Conservation (phyloP, 495 filamentous ascomycete genomes). For the Lepraria neglecta region DNA sequence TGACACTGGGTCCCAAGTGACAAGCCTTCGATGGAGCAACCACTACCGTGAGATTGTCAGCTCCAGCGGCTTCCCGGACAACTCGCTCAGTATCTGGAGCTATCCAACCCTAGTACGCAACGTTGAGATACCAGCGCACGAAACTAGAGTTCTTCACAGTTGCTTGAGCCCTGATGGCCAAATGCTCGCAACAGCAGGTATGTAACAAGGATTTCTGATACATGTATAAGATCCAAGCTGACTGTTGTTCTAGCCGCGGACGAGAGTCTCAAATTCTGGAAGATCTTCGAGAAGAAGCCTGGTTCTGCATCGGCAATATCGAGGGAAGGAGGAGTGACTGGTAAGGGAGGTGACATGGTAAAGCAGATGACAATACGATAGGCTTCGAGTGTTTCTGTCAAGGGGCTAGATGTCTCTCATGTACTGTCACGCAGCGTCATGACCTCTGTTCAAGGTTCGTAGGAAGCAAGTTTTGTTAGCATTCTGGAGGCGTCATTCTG, state of each 20-base stretch:
- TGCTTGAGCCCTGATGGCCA: slow-evolving; percentile 93
- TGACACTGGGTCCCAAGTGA: slow-evolving; percentile 95
- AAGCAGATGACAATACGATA: slow-evolving; percentile 97
- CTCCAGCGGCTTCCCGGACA: slow-evolving; percentile 96
- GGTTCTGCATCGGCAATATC: slow-evolving; percentile 54
- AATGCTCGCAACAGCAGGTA: slow-evolving; percentile 86
- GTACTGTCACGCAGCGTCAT: slow-evolving; percentile 5
- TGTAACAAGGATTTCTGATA: slow-evolving; percentile 19
- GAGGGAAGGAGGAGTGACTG: slow-evolving; percentile 50
- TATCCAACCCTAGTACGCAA: slow-evolving; percentile 95
- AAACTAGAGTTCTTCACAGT: slow-evolving; percentile 92
- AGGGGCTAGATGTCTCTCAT: slow-evolving; percentile 27
- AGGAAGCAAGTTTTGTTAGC: neutral
- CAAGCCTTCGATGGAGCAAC: slow-evolving; percentile 88
- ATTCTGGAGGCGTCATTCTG: neutral
- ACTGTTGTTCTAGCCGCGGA: slow-evolving; percentile 56
- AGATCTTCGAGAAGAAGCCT: slow-evolving; percentile 96
- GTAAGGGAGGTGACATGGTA: slow-evolving; percentile 63
- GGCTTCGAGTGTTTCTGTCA: slow-evolving; percentile 32
- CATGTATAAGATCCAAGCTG: slow-evolving; percentile 21
- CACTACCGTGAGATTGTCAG: slow-evolving; percentile 97
- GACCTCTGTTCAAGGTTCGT: neutral
- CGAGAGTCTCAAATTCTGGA: slow-evolving; percentile 99
- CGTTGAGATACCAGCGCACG: slow-evolving; percentile 97
- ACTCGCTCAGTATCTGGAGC: slow-evolving; percentile 97